Conservation (phyloP, 495 filamentous ascomycete species). For the Sordaria brevicollis region DNA sequence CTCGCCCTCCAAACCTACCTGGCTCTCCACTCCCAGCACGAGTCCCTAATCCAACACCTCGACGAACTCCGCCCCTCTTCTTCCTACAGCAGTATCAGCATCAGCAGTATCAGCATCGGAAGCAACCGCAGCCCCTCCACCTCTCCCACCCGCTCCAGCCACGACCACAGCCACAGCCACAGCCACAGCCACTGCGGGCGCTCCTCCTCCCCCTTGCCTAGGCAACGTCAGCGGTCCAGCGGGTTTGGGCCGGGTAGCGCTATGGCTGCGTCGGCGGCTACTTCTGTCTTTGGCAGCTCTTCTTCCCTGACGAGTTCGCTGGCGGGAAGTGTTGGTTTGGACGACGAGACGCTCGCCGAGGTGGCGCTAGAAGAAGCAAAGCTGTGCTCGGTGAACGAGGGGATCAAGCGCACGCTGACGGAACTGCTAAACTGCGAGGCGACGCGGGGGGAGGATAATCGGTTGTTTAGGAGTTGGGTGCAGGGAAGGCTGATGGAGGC, state of each 20-base stretch:
- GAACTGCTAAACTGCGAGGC: constrained; percentile 55
- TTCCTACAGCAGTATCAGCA: constrained; percentile 12
- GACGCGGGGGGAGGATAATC: constrained; percentile 34
- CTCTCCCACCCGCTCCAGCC: constrained; percentile 23
- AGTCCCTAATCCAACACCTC: constrained; percentile 40
- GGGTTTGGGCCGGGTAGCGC: constrained; percentile 9
- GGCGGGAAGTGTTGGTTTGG: constrained; percentile 1
- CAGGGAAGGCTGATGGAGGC: constrained; percentile 54
- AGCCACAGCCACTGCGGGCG: constrained; percentile 7
- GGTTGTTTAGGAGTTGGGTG: constrained; percentile 50
- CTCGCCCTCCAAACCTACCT: constrained; percentile 47
- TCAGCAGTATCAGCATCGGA: too few species aligned
- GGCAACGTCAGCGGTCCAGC: constrained; percentile 2
- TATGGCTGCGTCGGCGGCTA: too few species aligned
- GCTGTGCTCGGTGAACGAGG: constrained; percentile 50
- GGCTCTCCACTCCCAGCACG: constrained; percentile 44
- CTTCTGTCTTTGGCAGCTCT: constrained; percentile 17
- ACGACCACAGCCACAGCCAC: constrained; percentile 5
- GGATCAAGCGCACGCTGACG: constrained; percentile 55
- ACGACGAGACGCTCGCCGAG: constrained; percentile 28
- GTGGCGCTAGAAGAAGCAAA: constrained; percentile 42
- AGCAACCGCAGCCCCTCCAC: constrained; percentile 24
- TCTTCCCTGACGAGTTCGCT: constrained; percentile 12
- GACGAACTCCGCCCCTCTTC: constrained; percentile 29
- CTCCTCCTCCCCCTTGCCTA: background rate